These are phyloP conservation scores for Verticillium zaregamsianum DNA, from an alignment of 2,329 filamentous ascomycete genomes.

Conservation along the genomic window DNA sequence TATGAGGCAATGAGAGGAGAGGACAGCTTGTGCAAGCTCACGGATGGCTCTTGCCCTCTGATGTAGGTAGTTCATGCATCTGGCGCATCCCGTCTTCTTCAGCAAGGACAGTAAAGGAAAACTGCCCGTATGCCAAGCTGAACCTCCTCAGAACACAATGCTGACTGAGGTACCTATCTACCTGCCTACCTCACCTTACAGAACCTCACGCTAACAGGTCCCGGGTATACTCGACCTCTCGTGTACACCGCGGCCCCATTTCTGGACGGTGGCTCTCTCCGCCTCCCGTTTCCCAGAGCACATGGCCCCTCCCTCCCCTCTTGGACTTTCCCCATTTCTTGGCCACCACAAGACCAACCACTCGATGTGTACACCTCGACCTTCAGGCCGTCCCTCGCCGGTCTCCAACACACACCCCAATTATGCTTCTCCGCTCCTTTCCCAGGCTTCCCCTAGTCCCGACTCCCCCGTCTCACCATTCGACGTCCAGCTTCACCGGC, in stretches of 20 bases:
- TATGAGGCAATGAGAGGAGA: neutral
- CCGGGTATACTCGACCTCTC: neutral
- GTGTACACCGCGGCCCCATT: neutral
- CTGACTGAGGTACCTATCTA: too few relatives aligned
- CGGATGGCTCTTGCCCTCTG: neutral
- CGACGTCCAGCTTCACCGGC: neutral
- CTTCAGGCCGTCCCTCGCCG: neutral
- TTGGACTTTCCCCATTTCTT: neutral
- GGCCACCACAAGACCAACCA: neutral
- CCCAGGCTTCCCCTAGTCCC: neutral
- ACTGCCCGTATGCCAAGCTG: too few relatives aligned
- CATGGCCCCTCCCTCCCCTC: neutral
- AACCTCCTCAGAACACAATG: too few relatives aligned
- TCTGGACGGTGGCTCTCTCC: neutral
- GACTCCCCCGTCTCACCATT: neutral
- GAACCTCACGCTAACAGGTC: neutral
- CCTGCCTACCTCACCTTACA: too few relatives aligned
- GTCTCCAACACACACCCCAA: neutral
- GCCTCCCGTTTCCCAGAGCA: neutral
- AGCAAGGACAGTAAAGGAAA: neutral
- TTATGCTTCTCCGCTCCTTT: neutral
- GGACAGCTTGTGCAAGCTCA: neutral
- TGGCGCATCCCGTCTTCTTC: neutral
- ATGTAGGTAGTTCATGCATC: neutral
- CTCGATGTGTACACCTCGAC: neutral